These are phyloP conservation scores for Fusarium marasasianum DNA, from an alignment of 2,329 filamentous ascomycete genomes.

Conservation along the genomic window DNA sequence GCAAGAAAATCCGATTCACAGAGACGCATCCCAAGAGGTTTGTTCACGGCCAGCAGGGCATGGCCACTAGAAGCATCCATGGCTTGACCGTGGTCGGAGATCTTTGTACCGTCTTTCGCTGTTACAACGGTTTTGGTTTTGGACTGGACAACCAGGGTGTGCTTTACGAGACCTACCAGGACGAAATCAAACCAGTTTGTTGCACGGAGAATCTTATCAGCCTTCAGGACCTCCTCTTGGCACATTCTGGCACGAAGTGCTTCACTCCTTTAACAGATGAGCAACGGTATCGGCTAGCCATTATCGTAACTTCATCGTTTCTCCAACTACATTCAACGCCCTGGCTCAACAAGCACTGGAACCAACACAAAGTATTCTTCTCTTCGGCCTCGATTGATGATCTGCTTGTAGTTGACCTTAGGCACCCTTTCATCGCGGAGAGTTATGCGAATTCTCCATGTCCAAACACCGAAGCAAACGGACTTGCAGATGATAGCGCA, in stretches of 20 bases:
- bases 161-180: not conserved
- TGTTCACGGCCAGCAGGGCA: rapidly evolving
- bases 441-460: rapidly evolving
- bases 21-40: rapidly evolving
- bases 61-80: not conserved
- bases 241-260: rapidly evolving
- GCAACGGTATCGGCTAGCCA: not conserved
- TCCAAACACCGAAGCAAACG: not conserved
- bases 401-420: not conserved
- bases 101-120: not conserved
- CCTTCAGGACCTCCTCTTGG: not conserved
- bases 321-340: not conserved
- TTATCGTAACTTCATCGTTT: not conserved
- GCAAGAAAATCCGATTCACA: rapidly evolving
- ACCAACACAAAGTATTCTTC: not conserved
- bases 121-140: not conserved
- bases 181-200: not conserved
- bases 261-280: not conserved
- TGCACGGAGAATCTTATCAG: not conserved
- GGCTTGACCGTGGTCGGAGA: not conserved
- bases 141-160: not conserved
- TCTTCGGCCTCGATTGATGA: not conserved
- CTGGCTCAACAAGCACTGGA: not conserved
- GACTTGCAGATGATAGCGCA: not conserved
- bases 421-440: not conserved